phyloP scores from a whole-genome alignment of 768 basidiomycete species.

The Lactarius sp. region DNA sequence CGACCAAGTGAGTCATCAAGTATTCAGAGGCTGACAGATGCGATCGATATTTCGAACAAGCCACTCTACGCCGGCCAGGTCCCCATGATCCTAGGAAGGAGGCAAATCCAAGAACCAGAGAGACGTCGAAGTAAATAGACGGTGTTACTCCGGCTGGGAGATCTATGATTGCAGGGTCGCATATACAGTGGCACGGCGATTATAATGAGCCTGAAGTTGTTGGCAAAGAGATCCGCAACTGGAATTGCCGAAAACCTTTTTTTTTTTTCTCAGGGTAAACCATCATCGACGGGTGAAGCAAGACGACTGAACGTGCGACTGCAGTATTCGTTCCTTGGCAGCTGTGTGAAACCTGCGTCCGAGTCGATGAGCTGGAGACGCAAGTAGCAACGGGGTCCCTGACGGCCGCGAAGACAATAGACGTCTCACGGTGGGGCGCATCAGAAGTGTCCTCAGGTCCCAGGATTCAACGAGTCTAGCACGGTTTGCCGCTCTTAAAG shows the following conservation, averaged over 20 bases:
- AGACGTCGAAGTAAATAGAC: background rate
- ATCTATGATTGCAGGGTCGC: background rate
- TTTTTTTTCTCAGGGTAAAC: background rate
- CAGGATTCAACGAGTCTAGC: background rate
- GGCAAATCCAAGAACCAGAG: background rate
- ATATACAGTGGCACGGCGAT: background rate
- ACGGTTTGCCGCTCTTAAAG: background rate
- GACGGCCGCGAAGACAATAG: slow-evolving; percentile 1
- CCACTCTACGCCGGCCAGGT: background rate
- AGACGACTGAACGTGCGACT: background rate
- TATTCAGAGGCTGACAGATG: background rate
- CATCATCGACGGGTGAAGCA: background rate
- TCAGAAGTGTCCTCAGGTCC: background rate
- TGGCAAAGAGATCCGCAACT: background rate
- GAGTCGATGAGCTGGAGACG: background rate
- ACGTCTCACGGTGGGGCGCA: background rate
- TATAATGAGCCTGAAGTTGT: background rate
- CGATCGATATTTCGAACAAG: background rate
- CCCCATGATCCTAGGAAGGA: background rate
- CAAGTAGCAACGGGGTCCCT: slow-evolving; percentile 16
- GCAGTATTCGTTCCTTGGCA: background rate
- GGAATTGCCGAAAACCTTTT: background rate
- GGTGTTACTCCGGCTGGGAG: background rate
- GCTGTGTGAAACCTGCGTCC: background rate
- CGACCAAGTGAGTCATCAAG: background rate